Evolutionary conservation across 345 rosid species (phyloP).

Genomic region (Eucalyptus polyanthemos): DNA sequence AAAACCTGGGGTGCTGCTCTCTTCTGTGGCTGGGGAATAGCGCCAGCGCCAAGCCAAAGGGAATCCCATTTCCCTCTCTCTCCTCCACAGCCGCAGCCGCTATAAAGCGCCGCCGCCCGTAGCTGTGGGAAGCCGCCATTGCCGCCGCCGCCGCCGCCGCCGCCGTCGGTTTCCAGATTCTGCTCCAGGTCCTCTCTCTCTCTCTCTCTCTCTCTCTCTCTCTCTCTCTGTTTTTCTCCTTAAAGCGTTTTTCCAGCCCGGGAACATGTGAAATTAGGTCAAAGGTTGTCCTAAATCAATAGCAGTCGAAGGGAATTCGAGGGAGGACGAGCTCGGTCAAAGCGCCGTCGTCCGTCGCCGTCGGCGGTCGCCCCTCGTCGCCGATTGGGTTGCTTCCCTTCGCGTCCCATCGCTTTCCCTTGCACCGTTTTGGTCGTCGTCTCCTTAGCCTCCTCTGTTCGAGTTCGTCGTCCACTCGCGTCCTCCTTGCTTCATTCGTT

Average conservation of each 20-base stretch:
- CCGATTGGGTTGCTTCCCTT: not conserved
- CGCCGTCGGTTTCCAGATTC: not conserved
- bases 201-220: not conserved
- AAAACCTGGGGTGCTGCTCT: not conserved
- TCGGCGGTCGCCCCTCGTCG: not conserved
- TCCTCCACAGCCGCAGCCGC: not conserved
- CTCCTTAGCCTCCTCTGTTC: not conserved
- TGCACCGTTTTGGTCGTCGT: not conserved
- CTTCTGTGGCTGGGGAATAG: not conserved
- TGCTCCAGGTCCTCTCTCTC: not conserved
- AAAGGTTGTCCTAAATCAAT: not conserved
- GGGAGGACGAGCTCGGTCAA: not conserved
- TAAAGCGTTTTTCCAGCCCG: not conserved
- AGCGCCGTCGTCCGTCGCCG: not conserved
- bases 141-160: not conserved
- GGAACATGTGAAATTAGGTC: not conserved
- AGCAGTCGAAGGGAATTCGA: not conserved
- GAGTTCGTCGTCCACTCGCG: not conserved
- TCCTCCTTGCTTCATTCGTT: not conserved
- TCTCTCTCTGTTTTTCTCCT: not conserved
- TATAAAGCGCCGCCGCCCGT: not conserved
- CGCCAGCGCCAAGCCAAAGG: not conserved
- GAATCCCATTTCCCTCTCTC: not conserved
- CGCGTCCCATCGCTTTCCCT: not conserved
- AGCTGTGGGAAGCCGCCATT: not conserved